Percentiles rank a stretch among this genome's conserved stretches.
These are phyloP conservation scores for Nothophaeocryptopus gaeumannii DNA, from an alignment of 2,329 filamentous ascomycete species.

Conservation along the genomic window DNA sequence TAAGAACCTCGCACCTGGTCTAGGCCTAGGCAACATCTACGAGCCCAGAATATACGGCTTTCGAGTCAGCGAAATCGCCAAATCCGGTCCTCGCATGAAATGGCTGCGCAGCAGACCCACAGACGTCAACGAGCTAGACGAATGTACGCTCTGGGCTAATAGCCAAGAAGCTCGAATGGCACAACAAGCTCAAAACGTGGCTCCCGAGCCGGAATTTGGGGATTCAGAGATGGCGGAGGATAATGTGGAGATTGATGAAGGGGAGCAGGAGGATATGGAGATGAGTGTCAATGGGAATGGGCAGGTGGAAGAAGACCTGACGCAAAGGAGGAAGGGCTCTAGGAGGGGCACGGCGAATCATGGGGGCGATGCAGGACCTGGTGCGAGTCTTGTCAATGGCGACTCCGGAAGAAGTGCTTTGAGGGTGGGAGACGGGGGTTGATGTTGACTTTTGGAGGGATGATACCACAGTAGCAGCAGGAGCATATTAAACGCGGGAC, in stretches of 20 bases:
- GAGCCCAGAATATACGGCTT: slow-evolving; percentile 97
- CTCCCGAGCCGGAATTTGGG: slow-evolving; percentile 18
- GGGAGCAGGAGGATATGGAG: slow-evolving; percentile 32
- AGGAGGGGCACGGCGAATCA: slow-evolving; percentile 12
- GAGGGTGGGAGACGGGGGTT: slow-evolving; percentile 18
- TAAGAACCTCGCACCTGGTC: slow-evolving; percentile 81
- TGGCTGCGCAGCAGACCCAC: slow-evolving; percentile 85
- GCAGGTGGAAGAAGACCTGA: slow-evolving; percentile 13
- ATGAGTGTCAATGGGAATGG: slow-evolving; percentile 26
- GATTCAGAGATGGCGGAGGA: slow-evolving; percentile 34
- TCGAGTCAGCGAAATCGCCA: slow-evolving; percentile 83
- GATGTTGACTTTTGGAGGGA: background rate
- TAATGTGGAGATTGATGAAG: slow-evolving; percentile 27
- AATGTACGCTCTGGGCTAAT: slow-evolving; percentile 49
- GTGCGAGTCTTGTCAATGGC: slow-evolving; percentile 17
- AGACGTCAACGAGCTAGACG: slow-evolving; percentile 79
- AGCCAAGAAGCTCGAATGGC: slow-evolving; percentile 23
- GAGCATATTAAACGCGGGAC: no score
- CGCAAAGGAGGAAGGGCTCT: slow-evolving; percentile 18
- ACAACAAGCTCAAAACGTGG: slow-evolving; percentile 8
- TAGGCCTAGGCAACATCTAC: slow-evolving; percentile 81
- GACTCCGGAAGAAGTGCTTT: slow-evolving; percentile 18
- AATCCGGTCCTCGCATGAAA: slow-evolving; percentile 91
- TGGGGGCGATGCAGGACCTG: slow-evolving; percentile 8
- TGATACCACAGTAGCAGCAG: no score